Evolutionary conservation across 371 early-diverging fungal species (phyloP).

Genomic region (Zopfochytrium polystomum): DNA sequence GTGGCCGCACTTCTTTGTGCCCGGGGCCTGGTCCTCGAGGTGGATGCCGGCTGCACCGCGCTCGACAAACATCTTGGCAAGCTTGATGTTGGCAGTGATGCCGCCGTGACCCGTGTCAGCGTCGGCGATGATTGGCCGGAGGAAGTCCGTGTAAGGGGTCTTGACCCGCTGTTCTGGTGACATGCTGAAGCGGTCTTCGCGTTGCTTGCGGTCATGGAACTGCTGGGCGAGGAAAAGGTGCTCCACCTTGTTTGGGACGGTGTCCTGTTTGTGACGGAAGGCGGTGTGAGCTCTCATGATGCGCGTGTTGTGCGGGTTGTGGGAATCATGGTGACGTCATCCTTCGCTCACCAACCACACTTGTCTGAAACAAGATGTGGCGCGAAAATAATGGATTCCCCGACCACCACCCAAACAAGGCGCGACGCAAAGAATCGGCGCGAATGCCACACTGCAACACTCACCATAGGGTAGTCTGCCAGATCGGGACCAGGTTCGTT

Average conservation of each 20-base stretch:
- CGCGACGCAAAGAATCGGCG: not conserved
- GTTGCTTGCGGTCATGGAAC: conserved; percentile 97
- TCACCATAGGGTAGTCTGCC: conserved; percentile 88
- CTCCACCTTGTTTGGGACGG: conserved; percentile 98
- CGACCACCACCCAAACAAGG: not conserved
- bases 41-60: conserved; percentile 89
- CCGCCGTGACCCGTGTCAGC: conserved; percentile 97
- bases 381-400: no score
- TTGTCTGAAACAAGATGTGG: no score
- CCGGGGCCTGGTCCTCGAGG: conserved; percentile 89
- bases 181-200: conserved; percentile 77
- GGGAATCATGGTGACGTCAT: no score
- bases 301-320: no score
- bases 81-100: conserved; percentile 87
- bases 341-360: no score
- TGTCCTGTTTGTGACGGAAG: conserved; percentile 60
- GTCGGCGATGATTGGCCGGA: conserved; percentile 96
- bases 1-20: conserved; percentile 98
- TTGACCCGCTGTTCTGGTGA: conserved; percentile 67
- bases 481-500: conserved; percentile 99
- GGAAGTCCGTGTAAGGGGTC: conserved; percentile 78
- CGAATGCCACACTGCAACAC: not conserved
- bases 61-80: conserved; percentile 92
- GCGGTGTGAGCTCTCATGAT: not conserved
- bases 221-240: conserved; percentile 96